A percentile compares a stretch with the other conserved stretches of the same genome.
phyloP scores from a whole-genome alignment of 805 yeast genomes.

The Cyberlindnera amylophila region DNA sequence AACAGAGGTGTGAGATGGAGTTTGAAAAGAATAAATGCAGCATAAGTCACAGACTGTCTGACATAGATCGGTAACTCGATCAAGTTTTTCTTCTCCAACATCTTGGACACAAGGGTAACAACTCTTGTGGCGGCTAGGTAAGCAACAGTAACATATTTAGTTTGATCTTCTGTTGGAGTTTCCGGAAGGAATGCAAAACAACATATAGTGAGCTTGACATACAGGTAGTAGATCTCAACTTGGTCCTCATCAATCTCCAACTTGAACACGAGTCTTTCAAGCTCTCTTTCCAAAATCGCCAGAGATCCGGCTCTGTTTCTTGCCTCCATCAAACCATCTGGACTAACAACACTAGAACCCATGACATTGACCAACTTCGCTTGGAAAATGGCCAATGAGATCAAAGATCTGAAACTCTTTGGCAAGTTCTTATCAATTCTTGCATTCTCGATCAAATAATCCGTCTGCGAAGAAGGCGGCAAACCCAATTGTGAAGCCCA shows the following conservation, averaged over 20 bases:
- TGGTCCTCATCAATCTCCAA: slow-evolving; percentile 62
- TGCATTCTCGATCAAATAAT: slow-evolving; percentile 76
- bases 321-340: slow-evolving; percentile 87
- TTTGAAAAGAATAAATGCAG: slow-evolving; percentile 75
- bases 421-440: slow-evolving; percentile 62
- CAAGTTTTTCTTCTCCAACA: slow-evolving; percentile 64
- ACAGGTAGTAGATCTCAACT: slow-evolving; percentile 73
- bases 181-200: slow-evolving; percentile 90
- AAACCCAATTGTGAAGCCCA: slow-evolving; percentile 86
- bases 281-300: slow-evolving; percentile 72
- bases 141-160: slow-evolving; percentile 76
- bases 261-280: slow-evolving; percentile 65
- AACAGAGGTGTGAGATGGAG: slow-evolving; percentile 75
- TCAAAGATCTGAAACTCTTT: slow-evolving; percentile 63
- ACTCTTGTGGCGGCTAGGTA: slow-evolving; percentile 78
- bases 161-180: slow-evolving; percentile 82
- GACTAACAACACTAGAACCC: slow-evolving; percentile 81
- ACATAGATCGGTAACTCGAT: slow-evolving; percentile 84
- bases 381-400: slow-evolving; percentile 76
- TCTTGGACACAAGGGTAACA: slow-evolving; percentile 69
- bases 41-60: slow-evolving; percentile 79
- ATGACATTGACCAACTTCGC: slow-evolving; percentile 77
- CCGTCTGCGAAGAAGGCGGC: slow-evolving; percentile 83
- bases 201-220: slow-evolving; percentile 77
- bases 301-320: slow-evolving; percentile 76